Conservation (phyloP, 2,329 filamentous ascomycete genomes). For the Penicillium sp. region DNA sequence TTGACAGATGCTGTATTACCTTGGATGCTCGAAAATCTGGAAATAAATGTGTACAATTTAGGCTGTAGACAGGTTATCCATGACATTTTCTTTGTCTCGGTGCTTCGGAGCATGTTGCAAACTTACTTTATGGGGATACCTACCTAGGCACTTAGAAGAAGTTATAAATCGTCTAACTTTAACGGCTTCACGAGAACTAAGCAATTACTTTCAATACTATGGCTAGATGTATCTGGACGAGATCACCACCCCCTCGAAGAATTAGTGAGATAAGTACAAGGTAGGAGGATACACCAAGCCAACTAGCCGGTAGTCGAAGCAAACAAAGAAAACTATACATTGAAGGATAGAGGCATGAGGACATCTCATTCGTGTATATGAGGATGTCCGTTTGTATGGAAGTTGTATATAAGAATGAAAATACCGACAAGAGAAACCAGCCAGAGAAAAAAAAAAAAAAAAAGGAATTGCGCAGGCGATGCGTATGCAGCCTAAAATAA, state of each 20-base stretch:
- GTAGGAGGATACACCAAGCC: not conserved
- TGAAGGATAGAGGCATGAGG: slow-evolving; percentile 6
- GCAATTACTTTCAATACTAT: not conserved
- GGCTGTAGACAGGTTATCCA: not conserved
- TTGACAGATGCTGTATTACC: not conserved
- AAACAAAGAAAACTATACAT: not conserved
- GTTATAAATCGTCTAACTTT: not conserved
- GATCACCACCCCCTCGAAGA: not conserved
- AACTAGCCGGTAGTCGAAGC: not conserved
- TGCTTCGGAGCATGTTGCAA: not conserved
- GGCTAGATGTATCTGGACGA: not conserved
- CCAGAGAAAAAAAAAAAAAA: not conserved
- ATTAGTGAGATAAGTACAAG: slow-evolving; percentile 3
- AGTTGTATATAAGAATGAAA: slow-evolving; percentile 8
- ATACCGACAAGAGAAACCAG: not conserved
- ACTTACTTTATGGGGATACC: not conserved
- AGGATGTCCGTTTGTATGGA: slow-evolving; percentile 18
- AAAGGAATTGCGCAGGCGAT: not conserved
- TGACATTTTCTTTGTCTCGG: not conserved
- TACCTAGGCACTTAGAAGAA: not conserved
- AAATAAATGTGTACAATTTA: not conserved
- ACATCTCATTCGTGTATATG: slow-evolving; percentile 25
- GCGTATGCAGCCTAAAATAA: not conserved
- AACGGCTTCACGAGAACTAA: not conserved
- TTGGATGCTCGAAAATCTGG: not conserved